phyloP scores from a whole-genome alignment of 2,329 filamentous ascomycete genomes.

The Pestalotiopsis sp. region DNA sequence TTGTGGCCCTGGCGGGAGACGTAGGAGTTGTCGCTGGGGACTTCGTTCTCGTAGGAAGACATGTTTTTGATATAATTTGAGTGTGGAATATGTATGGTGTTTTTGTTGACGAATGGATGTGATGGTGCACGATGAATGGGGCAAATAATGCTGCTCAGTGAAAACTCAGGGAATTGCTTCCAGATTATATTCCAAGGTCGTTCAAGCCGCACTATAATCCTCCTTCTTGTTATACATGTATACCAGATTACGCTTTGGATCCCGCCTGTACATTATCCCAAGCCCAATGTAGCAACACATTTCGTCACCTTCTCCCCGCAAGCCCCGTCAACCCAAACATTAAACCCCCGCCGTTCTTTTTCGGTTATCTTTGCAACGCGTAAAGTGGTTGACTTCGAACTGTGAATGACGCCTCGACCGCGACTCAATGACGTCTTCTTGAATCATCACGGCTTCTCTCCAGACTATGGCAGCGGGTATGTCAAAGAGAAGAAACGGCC shows the following conservation, averaged over 20 bases:
- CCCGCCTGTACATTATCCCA: not conserved
- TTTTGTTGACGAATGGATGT: not conserved
- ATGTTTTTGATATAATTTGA: slow-evolving; percentile 11
- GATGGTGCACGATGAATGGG: no score
- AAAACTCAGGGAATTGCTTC: not conserved
- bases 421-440: slow-evolving; percentile 4
- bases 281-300: not conserved
- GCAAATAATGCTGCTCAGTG: no score
- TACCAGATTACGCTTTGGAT: not conserved
- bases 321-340: not conserved
- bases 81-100: not conserved
- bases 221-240: not conserved
- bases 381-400: not conserved
- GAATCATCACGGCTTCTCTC: slow-evolving; percentile 2
- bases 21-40: slow-evolving; percentile 33
- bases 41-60: slow-evolving; percentile 23
- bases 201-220: not conserved
- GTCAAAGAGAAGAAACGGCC: not conserved
- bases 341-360: not conserved
- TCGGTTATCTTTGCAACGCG: not conserved
- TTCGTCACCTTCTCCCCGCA: not conserved
- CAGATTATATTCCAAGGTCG: not conserved
- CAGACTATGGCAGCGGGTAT: not conserved
- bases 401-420: slow-evolving; percentile 1
- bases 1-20: slow-evolving; percentile 35